phyloP scores from a whole-genome alignment of 345 rosid species.

The Acer negundo region DNA sequence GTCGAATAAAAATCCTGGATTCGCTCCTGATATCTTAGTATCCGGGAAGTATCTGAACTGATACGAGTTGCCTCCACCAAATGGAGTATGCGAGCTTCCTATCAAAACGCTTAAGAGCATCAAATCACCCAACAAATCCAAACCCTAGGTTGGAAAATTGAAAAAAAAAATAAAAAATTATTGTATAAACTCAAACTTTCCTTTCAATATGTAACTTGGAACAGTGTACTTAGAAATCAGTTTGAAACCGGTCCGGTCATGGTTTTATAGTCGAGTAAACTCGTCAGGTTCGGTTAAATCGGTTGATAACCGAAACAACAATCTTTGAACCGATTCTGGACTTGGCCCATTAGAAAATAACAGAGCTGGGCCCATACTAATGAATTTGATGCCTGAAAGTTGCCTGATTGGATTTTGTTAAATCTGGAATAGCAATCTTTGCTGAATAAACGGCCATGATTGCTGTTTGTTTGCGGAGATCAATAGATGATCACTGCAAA shows the following conservation, averaged over 20 bases:
- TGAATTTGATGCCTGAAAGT: background rate
- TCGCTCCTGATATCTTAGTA: too few relatives aligned
- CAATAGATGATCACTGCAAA: background rate
- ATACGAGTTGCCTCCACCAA: too few relatives aligned
- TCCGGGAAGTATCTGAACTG: too few relatives aligned
- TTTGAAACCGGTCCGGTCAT: background rate
- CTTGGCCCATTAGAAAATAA: too few relatives aligned
- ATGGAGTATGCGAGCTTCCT: background rate
- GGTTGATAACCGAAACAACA: too few relatives aligned
- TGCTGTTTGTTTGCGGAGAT: background rate
- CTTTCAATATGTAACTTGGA: background rate
- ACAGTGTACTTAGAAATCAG: background rate
- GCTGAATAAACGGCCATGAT: background rate
- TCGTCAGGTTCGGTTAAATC: too few relatives aligned
- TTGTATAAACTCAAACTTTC: background rate
- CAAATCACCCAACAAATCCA: background rate
- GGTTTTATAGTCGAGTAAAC: too few relatives aligned
- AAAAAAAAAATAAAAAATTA: background rate
- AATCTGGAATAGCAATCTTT: background rate
- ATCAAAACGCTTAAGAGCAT: too few relatives aligned
- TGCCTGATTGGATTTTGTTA: too few relatives aligned
- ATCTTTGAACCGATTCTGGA: too few relatives aligned
- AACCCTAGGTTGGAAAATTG: background rate
- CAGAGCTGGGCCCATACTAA: too few relatives aligned
- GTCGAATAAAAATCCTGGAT: too few relatives aligned